Base-by-base conservation (phyloP, 805 yeast species). In the Nakazawaea sp. region DNA sequence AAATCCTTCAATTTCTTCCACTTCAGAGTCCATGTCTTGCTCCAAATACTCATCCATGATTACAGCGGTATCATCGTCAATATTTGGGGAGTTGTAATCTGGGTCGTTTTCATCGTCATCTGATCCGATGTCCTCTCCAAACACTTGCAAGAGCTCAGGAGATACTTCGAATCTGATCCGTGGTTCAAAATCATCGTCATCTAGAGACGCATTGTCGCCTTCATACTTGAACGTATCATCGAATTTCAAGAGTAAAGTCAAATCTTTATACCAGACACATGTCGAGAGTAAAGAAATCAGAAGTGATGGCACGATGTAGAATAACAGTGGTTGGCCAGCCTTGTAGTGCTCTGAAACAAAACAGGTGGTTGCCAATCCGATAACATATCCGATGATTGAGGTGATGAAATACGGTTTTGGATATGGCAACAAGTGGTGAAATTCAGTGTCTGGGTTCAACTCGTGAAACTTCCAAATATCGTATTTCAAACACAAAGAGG, bases 321-420 rank as follows among this genome's bases (percentile, higher is more conserved):
- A 50, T 43, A 81, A 56, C 1, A 87, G 87, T 1, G 88, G 88
- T 53, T 80, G 88, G 1, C 78, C 85, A 9, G 48, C 52, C 1
- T 64, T 47, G 43, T 48, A 70, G 3, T 48, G 35, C 23, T 59
- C 56, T 34, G 70, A 52, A 3, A 64, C 70, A 2, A 43, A 45
- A 33, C 68, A 54, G 1, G 86, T 72, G 0, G 49, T 33, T 0
- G 52, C 17, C 27, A 81, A 49, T 0, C 76, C 80, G n/a, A 62
- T 4, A 0, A 56, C 38, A 50, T 81, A 81, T 9, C 74, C 66
- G 2, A 62, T 26, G n/a, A 78, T 17, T 3, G 75, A 61, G 4
- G 61, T 45, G 2, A 32, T 35, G 49, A 78, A 79, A 47, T 75
- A 79, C 1, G 67, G 62, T 28, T 64, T 66, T 2, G 64, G 45